Base-by-base conservation (phyloP, 352 stramenopile genomes). In the Phytophthora lateralis region DNA sequence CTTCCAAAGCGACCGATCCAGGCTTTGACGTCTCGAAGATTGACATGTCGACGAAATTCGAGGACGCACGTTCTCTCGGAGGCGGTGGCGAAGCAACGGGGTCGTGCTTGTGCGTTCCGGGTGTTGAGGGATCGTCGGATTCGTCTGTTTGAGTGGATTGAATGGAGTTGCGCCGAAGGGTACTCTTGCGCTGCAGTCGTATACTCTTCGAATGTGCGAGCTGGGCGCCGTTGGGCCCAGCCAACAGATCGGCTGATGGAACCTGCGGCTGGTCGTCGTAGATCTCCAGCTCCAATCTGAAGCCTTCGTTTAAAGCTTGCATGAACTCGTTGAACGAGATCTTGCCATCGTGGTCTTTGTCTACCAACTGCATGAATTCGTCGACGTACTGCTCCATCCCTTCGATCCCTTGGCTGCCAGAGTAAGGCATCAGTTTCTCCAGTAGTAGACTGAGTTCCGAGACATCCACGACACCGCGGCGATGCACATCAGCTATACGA, bases 281-380 rank as follows among this genome's bases (percentile, higher is more conserved):
- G 20, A 93, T 89, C 52, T 93, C 80, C 6, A 93, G 53, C 42
- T 93, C 78, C 7, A 93, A 53, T 8, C 75, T 69, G 29, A 93
- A 87, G 7, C 84, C 82, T 60, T 88, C 69, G 61, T 91, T 80
- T 11, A 93, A 51, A 0, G 82, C 84, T 55, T 91, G 65, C 80
- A 91, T 93, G 59, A 93, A 91, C 61, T 93, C 84, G 2, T 71
- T 69, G 57, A 89, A 89, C 42, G 81, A 89, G n/a, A 93, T 74
- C 55, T 85, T 90, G 20, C 81, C 83, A 47, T 87, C 76, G 14
- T 72, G 48, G 42, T 93, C 75, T 29, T 73, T 76, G 56, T 93
- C 83, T 39, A 91, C 83, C 3, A 90, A 56, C 14, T 70, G 44
- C 83, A 93, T 90, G 44, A 93, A 93, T 26, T 91, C 77, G 10